These are phyloP conservation scores for Trichophyton benhamiae DNA, from an alignment of 2,329 filamentous ascomycete species.

Conservation along the genomic window DNA sequence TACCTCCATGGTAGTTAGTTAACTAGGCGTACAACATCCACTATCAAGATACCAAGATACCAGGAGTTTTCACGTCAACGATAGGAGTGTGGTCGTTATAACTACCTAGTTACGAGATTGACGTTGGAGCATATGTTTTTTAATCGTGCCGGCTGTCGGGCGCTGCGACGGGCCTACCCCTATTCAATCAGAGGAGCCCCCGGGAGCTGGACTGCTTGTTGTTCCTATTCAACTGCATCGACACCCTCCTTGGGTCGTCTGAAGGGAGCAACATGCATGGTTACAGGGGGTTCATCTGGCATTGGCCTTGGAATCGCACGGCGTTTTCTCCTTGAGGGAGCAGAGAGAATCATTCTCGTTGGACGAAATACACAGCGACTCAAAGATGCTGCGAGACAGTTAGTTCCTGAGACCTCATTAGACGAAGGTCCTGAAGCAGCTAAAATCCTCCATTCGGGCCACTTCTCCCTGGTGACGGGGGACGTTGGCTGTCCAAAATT, in stretches of 20 bases:
- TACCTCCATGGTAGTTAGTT: no score
- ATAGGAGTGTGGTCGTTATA: no score
- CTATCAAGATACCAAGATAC: no score
- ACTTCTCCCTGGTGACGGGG: conserved; percentile 20
- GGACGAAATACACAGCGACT: conserved; percentile 44
- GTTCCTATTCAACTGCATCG: not conserved
- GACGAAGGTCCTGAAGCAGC: conserved; percentile 7
- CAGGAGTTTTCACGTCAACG: no score
- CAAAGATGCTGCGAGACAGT: conserved; percentile 23
- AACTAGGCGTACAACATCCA: no score
- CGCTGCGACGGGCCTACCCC: no score
- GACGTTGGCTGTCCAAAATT: conserved; percentile 23
- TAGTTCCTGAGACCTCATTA: conserved; percentile 8
- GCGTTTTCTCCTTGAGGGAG: conserved; percentile 53
- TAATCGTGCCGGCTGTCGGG: no score
- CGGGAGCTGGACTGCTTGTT: not conserved
- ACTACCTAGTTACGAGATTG: no score
- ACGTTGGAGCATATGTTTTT: no score
- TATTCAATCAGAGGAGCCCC: no score
- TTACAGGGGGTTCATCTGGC: conserved; percentile 59
- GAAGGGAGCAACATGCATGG: conserved; percentile 35
- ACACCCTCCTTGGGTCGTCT: conserved; percentile 15
- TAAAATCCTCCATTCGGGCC: conserved; percentile 5
- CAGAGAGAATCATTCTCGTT: conserved; percentile 46
- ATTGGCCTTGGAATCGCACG: conserved; percentile 58